Evolutionary conservation across 495 filamentous ascomycete genomes (phyloP).

Genomic region (Patellaria atrata): DNA sequence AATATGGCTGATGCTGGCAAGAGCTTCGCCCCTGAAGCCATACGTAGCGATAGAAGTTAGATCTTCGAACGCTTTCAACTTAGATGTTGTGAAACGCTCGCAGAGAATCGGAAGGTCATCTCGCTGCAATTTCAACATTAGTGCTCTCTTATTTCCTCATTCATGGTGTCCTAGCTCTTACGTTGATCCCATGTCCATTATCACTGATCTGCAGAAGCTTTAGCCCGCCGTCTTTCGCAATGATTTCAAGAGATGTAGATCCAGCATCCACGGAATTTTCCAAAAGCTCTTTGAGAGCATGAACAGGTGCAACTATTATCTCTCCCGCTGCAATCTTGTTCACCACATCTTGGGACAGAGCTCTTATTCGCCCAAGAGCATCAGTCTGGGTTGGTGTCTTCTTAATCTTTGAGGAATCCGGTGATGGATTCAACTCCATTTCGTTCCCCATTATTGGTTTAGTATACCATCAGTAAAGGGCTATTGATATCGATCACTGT

Average conservation of each 20-base stretch:
- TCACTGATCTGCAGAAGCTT: conserved; percentile 96
- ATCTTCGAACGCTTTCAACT: conserved; percentile 90
- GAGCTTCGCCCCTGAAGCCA: conserved; percentile 90
- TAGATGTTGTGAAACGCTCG: conserved; percentile 94
- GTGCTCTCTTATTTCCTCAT: neutral
- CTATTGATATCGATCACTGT: no score
- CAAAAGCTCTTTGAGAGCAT: conserved; percentile 93
- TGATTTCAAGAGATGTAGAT: conserved; percentile 76
- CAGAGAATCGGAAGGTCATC: conserved; percentile 90
- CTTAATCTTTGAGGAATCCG: no score
- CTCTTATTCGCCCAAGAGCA: conserved; percentile 63
- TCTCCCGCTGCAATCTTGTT: conserved; percentile 99
- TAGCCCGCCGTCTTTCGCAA: conserved; percentile 92
- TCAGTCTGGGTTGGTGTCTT: conserved; percentile 3
- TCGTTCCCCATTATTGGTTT: no score
- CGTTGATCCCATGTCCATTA: conserved; percentile 93
- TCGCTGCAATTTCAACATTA: conserved; percentile 15
- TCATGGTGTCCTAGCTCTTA: conserved; percentile 28
- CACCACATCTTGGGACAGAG: conserved; percentile 86
- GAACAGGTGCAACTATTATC: conserved; percentile 94
- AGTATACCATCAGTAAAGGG: no score
- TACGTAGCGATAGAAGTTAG: conserved; percentile 84
- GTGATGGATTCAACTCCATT: no score
- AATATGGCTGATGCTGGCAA: conserved; percentile 98
- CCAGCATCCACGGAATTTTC: conserved; percentile 97